Evolutionary conservation across 2,329 filamentous ascomycete species (phyloP).

Genomic region (Colletotrichum neosansevieriae): DNA sequence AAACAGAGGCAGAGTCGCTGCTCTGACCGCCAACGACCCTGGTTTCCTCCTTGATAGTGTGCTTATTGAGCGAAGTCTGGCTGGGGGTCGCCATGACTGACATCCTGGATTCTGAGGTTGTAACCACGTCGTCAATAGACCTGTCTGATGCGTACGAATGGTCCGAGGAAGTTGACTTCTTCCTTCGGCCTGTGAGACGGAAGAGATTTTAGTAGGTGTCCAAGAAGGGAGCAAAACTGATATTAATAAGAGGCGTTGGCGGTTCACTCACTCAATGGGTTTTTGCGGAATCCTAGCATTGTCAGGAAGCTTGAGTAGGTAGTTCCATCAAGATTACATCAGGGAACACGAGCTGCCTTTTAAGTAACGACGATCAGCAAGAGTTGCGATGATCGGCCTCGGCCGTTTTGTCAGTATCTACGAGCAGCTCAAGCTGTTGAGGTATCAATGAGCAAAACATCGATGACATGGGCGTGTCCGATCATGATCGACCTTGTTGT

Average conservation of each 20-base stretch:
- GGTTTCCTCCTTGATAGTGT: slow-evolving; percentile 20
- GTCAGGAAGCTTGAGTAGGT: neutral
- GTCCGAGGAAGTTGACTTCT: slow-evolving; percentile 32
- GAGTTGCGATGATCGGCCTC: neutral
- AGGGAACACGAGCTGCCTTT: slow-evolving; percentile 1
- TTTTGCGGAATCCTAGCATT: slow-evolving; percentile 39
- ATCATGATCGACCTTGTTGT: neutral
- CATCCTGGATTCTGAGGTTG: slow-evolving; percentile 15
- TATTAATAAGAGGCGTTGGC: neutral
- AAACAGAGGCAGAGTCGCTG: slow-evolving; percentile 28
- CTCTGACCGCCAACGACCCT: neutral
- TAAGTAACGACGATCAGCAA: neutral
- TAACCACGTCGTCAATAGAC: slow-evolving; percentile 16
- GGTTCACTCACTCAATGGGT: slow-evolving; percentile 28
- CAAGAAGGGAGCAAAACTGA: neutral
- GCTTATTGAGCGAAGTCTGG: slow-evolving; percentile 7
- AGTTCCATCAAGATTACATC: neutral
- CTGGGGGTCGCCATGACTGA: slow-evolving; percentile 17
- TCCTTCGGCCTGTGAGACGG: slow-evolving; percentile 21
- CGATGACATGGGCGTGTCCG: neutral
- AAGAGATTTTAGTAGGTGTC: slow-evolving; percentile 2
- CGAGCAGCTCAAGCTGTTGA: neutral
- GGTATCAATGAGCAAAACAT: neutral
- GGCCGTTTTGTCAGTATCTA: neutral
- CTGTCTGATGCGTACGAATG: slow-evolving; percentile 20